Conservation (phyloP, 257 asterid species). For the Coffea eugenioides region DNA sequence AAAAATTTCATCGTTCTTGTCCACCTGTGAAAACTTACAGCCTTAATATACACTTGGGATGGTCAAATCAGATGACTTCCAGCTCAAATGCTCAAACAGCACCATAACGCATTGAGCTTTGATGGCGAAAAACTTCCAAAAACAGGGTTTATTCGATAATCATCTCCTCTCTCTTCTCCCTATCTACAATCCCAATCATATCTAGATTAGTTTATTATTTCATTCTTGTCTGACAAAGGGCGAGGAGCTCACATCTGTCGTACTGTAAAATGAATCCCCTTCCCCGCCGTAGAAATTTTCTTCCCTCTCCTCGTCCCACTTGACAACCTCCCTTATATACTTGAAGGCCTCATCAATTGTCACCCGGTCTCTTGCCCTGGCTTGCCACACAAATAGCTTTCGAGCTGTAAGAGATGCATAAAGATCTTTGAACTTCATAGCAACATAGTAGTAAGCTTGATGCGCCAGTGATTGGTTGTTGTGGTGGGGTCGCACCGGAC, state of each 20-base stretch:
- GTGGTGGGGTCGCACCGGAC: constrained; percentile 65
- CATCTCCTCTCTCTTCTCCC: constrained; percentile 23
- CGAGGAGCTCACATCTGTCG: constrained; percentile 76
- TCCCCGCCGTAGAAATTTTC: constrained; percentile 46
- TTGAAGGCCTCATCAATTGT: constrained; percentile 86
- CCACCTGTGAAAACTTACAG: not conserved
- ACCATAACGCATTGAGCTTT: not conserved
- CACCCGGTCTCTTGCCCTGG: constrained; percentile 68
- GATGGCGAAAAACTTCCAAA: not conserved
- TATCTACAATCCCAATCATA: constrained; percentile 37
- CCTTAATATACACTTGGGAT: constrained; percentile 15
- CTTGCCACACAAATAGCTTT: constrained; percentile 86
- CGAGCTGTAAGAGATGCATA: constrained; percentile 61
- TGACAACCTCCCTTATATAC: constrained; percentile 76
- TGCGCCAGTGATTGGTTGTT: constrained; percentile 76
- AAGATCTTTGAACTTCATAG: constrained; percentile 91
- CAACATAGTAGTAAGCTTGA: constrained; percentile 82
- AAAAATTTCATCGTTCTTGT: not conserved
- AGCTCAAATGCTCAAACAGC: constrained; percentile 8
- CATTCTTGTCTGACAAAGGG: constrained; percentile 48
- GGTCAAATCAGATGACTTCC: not conserved
- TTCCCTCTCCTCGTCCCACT: constrained; percentile 91
- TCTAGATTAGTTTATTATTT: not conserved
- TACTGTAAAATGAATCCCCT: constrained; percentile 90
- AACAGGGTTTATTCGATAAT: constrained; percentile 4